Evolutionary conservation across 768 basidiomycete species (phyloP).

Genomic region (Candolleomyces eurysporus): DNA sequence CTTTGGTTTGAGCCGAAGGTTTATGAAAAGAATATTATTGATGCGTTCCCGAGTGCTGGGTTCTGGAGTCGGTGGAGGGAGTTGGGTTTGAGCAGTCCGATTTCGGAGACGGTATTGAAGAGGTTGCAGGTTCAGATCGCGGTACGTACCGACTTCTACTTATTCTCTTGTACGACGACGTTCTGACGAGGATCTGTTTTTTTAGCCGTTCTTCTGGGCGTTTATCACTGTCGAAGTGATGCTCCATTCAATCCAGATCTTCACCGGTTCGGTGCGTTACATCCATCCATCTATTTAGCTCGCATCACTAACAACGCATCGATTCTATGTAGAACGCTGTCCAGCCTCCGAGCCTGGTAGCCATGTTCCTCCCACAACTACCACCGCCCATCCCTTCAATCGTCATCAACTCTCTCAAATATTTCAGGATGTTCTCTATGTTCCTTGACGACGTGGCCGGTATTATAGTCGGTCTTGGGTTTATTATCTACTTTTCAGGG

Average conservation of each 20-base stretch:
- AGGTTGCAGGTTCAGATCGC: slow-evolving; percentile 50
- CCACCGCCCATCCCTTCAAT: slow-evolving; percentile 62
- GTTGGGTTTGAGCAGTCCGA: slow-evolving; percentile 38
- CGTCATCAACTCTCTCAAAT: slow-evolving; percentile 63
- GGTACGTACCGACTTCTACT: slow-evolving; percentile 40
- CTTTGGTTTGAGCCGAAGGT: slow-evolving; percentile 60
- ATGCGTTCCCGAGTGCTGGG: slow-evolving; percentile 15
- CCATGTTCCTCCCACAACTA: slow-evolving; percentile 60
- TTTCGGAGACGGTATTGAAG: slow-evolving; percentile 23
- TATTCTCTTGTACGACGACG: too few relatives aligned
- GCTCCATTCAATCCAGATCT: slow-evolving; percentile 71
- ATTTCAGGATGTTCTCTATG: slow-evolving; percentile 62
- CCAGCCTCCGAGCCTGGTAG: slow-evolving; percentile 57
- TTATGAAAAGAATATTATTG: slow-evolving; percentile 36
- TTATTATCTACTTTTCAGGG: slow-evolving; percentile 55
- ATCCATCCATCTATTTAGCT: background rate
- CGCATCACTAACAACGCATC: background rate
- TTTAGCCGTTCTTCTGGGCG: slow-evolving; percentile 80
- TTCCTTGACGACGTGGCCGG: slow-evolving; percentile 74
- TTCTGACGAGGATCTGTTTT: too few relatives aligned
- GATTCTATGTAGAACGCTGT: slow-evolving; percentile 47
- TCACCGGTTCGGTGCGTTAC: slow-evolving; percentile 60
- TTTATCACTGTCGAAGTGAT: slow-evolving; percentile 71
- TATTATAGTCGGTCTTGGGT: slow-evolving; percentile 67
- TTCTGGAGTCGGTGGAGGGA: slow-evolving; percentile 65